Evolutionary conservation across 1,284 basidiomycete species (phyloP), one percentile per base, ranked within the genome.

Genomic region (Mycosarcoma mackinlayi): DNA sequence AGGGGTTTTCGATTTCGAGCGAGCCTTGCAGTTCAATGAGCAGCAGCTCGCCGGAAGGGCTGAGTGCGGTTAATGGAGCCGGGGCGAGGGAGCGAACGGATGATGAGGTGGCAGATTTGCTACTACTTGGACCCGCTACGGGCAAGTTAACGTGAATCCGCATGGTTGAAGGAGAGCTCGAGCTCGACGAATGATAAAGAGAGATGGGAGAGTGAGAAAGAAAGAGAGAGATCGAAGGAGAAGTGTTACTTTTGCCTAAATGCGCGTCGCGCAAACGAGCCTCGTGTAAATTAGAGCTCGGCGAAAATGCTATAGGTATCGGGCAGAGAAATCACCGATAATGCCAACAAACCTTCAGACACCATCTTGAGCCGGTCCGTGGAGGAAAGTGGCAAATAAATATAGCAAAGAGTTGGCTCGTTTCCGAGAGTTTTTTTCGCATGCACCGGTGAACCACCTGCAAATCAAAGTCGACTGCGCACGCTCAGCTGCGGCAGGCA

Each of bases 21-120:
- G 71, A 52, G 14, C 80, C 80, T 57, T 82, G 80, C 6, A 82
- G 62, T 53, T 82, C 80, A 39, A 82, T 74, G 6, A 82, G 67
- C 8, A 80, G 59, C 9, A 81, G 69, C 45, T 82, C 78, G 21
- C 77, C 77, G 19, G 45, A 38, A 0, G 79, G 74, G 6, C 70
- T 54, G 2, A 81, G 50, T 1, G 68, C 54, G 27, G 68, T 71
- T 2, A 71, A 38, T 6, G 59, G 61, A 1, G 61, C 1, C 4
- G 67, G 67, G 1, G 61, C 61, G 9, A 21, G 19, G 6, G 56
- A 33, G 23, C 18, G 48, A 21, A 40, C 10, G 6, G 21, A 8
- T 14, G 47, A 44, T 5, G 57, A 19, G 16, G 44, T 46, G 18
- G 45, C 8, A 1, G 37, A 6, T 13, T n/a, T 18, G 27, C 21